Evolutionary conservation across 2,329 filamentous ascomycete species (phyloP), one percentile per base, ranked within the genome.

Genomic region (Ophioceras dolichostomum): DNA sequence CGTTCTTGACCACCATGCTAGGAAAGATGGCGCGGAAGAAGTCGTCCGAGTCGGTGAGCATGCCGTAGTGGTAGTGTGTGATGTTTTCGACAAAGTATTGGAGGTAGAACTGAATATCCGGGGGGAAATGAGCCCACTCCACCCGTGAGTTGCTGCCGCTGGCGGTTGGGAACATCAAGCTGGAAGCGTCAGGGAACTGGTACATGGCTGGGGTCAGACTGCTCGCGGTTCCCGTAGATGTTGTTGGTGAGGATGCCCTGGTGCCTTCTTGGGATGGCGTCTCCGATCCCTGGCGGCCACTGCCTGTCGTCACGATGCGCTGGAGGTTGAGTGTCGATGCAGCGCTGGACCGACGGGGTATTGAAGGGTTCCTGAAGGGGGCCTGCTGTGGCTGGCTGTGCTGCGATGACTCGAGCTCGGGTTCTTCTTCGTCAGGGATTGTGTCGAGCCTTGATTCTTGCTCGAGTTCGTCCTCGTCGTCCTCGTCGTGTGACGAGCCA

Each of bases 11-110:
- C 0, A 89, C 88, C 38, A 83, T 65, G 29, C 76, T 76, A 16
- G 88, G 67, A 31, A 94, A 70, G 6, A 75, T 76, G 9, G 67
- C 70, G 34, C 74, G 76, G 43, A 95, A 76, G 53, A 95, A 94
- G 43, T 79, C 67, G 32, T 76, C 70, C 10, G 70, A 66, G 50
- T 89, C 79, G 46, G 71, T 69, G 43, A 82, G 77, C 47, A 93
- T 64, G 37, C 82, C 80, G 54, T 94, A 96, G 57, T 94, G 87
- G 45, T 84, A 79, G 52, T 82, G 69, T 1, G 77, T 85, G 41
- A 96, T 73, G 47, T 87, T 76, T 34, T 86, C 76, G 47, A 70
- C 70, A 50, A 83, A 88, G 57, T 87, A 94, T 27, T 73, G 67
- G 14, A 96, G 65, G 53, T 91, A 88, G 51, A 77, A 83, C 41